These are phyloP conservation scores for Actinidia polygama DNA, from an alignment of 179 eudicot species.

Conservation along the genomic window DNA sequence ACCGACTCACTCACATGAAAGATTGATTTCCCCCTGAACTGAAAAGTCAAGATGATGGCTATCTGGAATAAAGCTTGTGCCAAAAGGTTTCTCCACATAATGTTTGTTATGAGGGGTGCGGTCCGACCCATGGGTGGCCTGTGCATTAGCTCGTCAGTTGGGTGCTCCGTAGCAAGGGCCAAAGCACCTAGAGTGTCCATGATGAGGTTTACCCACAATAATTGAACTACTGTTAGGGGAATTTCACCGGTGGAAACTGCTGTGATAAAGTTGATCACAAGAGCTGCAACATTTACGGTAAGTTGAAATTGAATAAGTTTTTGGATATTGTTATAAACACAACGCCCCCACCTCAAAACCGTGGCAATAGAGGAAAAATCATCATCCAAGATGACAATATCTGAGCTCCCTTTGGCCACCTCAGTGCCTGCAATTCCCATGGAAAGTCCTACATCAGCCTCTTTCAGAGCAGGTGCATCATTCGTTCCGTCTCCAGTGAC, in stretches of 20 bases:
- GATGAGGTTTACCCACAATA: constrained; percentile 38
- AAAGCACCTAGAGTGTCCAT: constrained; percentile 39
- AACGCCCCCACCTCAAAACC: constrained; percentile 34
- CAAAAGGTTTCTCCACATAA: constrained; percentile 39
- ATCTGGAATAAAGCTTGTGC: constrained; percentile 32
- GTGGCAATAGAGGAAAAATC: constrained; percentile 32
- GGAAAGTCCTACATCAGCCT: constrained; percentile 35
- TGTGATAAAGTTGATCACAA: constrained; percentile 22
- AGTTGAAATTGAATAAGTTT: constrained; percentile 35
- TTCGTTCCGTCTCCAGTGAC: constrained; percentile 42
- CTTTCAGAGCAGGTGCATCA: constrained; percentile 38
- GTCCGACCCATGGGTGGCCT: constrained; percentile 29
- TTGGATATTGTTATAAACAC: constrained; percentile 37
- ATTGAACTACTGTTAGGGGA: constrained; percentile 32
- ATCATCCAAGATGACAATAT: constrained; percentile 38
- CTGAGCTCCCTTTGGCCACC: constrained; percentile 41
- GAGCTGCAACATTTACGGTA: constrained; percentile 30
- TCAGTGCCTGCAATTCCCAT: constrained; percentile 45
- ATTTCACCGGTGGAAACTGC: constrained; percentile 37
- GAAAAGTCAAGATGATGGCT: constrained; percentile 26
- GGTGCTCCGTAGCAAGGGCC: constrained; percentile 36
- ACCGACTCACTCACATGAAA: constrained; percentile 20
- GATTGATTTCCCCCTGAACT: constrained; percentile 31
- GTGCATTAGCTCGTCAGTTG: constrained; percentile 28
- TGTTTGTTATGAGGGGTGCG: constrained; percentile 34